Percentiles rank a stretch among this genome's conserved stretches.
Evolutionary conservation across 768 basidiomycete genomes (phyloP).

Genomic region (Vararia minispora): DNA sequence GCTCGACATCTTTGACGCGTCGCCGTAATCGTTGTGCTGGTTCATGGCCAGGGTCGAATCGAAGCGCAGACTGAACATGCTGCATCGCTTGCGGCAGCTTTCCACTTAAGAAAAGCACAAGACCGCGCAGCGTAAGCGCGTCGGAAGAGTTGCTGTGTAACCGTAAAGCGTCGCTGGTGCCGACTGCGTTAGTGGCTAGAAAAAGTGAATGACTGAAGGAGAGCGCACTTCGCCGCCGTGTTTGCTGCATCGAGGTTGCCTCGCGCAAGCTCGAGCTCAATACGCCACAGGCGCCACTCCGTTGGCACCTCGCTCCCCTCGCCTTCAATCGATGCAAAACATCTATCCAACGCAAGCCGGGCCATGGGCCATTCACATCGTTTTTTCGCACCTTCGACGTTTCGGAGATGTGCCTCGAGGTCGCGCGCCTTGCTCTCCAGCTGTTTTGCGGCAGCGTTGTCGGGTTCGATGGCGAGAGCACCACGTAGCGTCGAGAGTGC

Average conservation of each 20-base stretch:
- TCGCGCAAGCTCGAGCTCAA: conserved; percentile 67
- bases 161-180: conserved; percentile 62
- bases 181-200: background rate
- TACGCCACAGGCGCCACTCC: conserved; percentile 72
- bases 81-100: conserved; percentile 62
- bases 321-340: conserved; percentile 57
- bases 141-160: conserved; percentile 68
- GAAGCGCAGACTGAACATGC: conserved; percentile 60
- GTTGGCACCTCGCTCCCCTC: conserved; percentile 68
- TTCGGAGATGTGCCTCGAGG: conserved; percentile 56
- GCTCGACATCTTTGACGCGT: conserved; percentile 74
- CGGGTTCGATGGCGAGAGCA: conserved; percentile 50
- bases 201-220: background rate
- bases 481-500: conserved; percentile 58
- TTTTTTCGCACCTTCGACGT: conserved; percentile 43
- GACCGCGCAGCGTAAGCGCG: conserved; percentile 63
- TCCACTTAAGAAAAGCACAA: conserved; percentile 65
- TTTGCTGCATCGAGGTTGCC: conserved; percentile 67
- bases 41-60: conserved; percentile 69
- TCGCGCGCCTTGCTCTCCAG: conserved; percentile 49
- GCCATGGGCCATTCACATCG: conserved; percentile 70
- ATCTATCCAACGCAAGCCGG: conserved; percentile 69
- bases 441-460: conserved; percentile 36
- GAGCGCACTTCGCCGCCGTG: conserved; percentile 61
- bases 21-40: conserved; percentile 60